These are phyloP conservation scores for Golubevia sp. DNA, from an alignment of 1,284 basidiomycete genomes.

Conservation along the genomic window DNA sequence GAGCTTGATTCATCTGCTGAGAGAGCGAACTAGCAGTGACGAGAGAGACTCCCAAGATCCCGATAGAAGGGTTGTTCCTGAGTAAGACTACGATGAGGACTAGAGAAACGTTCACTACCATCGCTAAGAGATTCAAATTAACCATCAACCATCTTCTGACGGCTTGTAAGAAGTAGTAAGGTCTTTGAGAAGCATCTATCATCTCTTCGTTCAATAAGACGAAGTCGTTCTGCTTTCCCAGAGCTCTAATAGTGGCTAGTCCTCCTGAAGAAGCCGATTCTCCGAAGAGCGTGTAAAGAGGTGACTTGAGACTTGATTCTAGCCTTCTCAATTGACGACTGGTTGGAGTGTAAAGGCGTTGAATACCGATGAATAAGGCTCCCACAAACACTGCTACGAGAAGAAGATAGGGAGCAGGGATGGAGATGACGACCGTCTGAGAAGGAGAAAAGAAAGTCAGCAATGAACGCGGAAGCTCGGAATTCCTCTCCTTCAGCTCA, in stretches of 20 bases:
- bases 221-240: conserved; percentile 24
- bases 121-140: conserved; percentile 22
- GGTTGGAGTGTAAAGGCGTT: conserved; percentile 30
- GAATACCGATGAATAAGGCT: conserved; percentile 13
- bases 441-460: too few relatives aligned
- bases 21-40: conserved; percentile 25
- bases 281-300: conserved; percentile 29
- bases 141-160: conserved; percentile 37
- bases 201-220: too few relatives aligned
- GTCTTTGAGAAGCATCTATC: conserved; percentile 34
- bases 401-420: conserved; percentile 30
- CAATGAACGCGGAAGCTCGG: too few relatives aligned
- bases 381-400: conserved; percentile 12
- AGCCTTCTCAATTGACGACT: conserved; percentile 33
- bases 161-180: conserved; percentile 27
- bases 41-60: conserved; percentile 31
- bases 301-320: conserved; percentile 33
- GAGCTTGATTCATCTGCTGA: conserved; percentile 15
- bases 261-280: conserved; percentile 30
- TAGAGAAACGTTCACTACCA: conserved; percentile 26
- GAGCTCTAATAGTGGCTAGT: conserved; percentile 30
- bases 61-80: conserved; percentile 20
- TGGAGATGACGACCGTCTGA: conserved; percentile 22
- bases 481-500: too few relatives aligned
- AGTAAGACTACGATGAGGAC: conserved; percentile 31